A percentile compares a stretch with the other conserved stretches of the same genome.
phyloP scores from a whole-genome alignment of 257 asterid genomes.

The Buddleja alternifolia region DNA sequence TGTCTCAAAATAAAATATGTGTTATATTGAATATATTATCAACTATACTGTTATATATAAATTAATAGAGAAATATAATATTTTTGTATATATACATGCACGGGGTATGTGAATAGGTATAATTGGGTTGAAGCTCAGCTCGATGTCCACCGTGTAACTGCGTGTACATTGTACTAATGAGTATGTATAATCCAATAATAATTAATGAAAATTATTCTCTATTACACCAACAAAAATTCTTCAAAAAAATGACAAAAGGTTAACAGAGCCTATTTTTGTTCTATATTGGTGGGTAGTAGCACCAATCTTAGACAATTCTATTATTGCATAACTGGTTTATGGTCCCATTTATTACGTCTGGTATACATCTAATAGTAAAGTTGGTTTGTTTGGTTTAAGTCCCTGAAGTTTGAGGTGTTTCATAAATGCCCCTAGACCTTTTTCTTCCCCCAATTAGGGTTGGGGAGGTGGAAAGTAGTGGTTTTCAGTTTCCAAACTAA shows the following conservation, averaged over 20 bases:
- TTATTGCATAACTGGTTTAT: slow-evolving; percentile 27
- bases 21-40: no score
- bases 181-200: no score
- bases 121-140: no score
- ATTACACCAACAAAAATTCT: not conserved
- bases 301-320: not conserved
- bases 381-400: slow-evolving; percentile 25
- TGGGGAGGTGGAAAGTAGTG: slow-evolving; percentile 41
- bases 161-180: no score
- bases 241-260: slow-evolving; percentile 2
- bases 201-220: not conserved
- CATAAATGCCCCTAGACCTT: slow-evolving; percentile 25
- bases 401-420: slow-evolving; percentile 9
- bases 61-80: no score
- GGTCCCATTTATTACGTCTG: slow-evolving; percentile 29
- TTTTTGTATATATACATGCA: no score
- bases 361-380: not conserved
- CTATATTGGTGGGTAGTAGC: slow-evolving; percentile 6
- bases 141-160: no score
- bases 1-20: no score
- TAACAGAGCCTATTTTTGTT: not conserved
- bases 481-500: slow-evolving; percentile 38
- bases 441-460: slow-evolving; percentile 6
- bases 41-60: no score
- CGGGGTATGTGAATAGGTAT: no score